These are phyloP conservation scores for Jamesozyma rosinii DNA, from an alignment of 805 yeast species.

Conservation along the genomic window DNA sequence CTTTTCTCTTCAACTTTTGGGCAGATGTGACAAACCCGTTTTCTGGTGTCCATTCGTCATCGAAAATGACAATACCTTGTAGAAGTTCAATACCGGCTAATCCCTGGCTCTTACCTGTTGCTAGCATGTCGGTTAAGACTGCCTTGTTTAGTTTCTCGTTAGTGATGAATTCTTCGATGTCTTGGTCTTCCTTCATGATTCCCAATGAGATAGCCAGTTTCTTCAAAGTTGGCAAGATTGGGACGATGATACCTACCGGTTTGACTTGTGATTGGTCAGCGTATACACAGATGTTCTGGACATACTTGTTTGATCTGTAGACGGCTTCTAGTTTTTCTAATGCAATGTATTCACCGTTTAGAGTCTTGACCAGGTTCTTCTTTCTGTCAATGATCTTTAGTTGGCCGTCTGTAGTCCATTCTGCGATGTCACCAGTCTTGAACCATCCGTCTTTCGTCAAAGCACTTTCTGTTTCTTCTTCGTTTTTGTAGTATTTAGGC, in stretches of 20 bases:
- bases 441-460: slow-evolving; percentile 88
- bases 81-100: slow-evolving; percentile 78
- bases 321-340: slow-evolving; percentile 87
- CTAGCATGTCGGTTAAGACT: slow-evolving; percentile 50
- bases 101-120: slow-evolving; percentile 74
- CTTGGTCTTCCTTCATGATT: slow-evolving; percentile 38
- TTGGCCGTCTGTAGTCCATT: slow-evolving; percentile 77
- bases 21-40: slow-evolving; percentile 91
- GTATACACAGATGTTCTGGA: slow-evolving; percentile 80
- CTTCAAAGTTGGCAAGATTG: slow-evolving; percentile 58
- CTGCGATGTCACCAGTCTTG: slow-evolving; percentile 92
- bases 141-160: slow-evolving; percentile 49
- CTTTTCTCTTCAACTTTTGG: slow-evolving; percentile 90
- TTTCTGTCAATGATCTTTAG: slow-evolving; percentile 83
- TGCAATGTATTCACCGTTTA: slow-evolving; percentile 96
- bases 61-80: slow-evolving; percentile 67
- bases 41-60: slow-evolving; percentile 97
- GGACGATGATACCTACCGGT: slow-evolving; percentile 86
- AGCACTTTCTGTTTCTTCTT: slow-evolving; percentile 67
- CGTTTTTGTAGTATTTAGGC: slow-evolving; percentile 73
- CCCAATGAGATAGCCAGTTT: slow-evolving; percentile 51
- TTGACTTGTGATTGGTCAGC: slow-evolving; percentile 83
- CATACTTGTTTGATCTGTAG: slow-evolving; percentile 74
- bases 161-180: slow-evolving; percentile 40
- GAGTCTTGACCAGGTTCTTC: slow-evolving; percentile 91